Percentiles rank a stretch among this genome's conserved stretches.
Conservation (phyloP, 805 yeast genomes). For the Debaryomyces hansenii region DNA sequence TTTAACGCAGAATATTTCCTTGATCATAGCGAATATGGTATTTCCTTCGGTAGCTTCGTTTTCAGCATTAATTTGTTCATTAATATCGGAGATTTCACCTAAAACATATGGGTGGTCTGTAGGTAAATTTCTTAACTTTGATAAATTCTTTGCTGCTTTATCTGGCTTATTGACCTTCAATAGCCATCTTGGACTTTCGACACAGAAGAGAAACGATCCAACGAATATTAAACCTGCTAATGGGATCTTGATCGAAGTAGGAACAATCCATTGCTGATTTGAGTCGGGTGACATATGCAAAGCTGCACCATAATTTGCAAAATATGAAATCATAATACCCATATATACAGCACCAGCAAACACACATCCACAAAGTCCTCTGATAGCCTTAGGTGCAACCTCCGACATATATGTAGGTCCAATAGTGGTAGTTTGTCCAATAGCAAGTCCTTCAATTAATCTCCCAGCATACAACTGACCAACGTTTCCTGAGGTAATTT, state of each 20-base stretch:
- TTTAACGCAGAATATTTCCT: constrained; percentile 34
- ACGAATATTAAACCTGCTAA: constrained; percentile 47
- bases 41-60: constrained; percentile 22
- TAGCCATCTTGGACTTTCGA: constrained; percentile 55
- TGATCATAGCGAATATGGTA: constrained; percentile 20
- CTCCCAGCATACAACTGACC: constrained; percentile 60
- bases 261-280: constrained; percentile 53
- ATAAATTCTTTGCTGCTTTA: constrained; percentile 37
- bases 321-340: constrained; percentile 51
- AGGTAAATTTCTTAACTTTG: constrained; percentile 45
- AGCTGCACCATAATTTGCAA: constrained; percentile 53
- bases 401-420: constrained; percentile 59
- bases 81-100: constrained; percentile 51
- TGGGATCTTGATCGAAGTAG: constrained; percentile 49
- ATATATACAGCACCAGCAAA: constrained; percentile 60
- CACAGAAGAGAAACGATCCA: constrained; percentile 42
- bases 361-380: constrained; percentile 53
- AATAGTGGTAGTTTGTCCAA: constrained; percentile 58
- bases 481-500: constrained; percentile 43
- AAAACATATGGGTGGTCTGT: constrained; percentile 49
- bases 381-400: constrained; percentile 49
- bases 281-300: constrained; percentile 37
- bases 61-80: constrained; percentile 44
- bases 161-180: constrained; percentile 43
- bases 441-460: constrained; percentile 52